Base-by-base conservation (phyloP, 2,329 filamentous ascomycete genomes). In the Diaporthe sp. region DNA sequence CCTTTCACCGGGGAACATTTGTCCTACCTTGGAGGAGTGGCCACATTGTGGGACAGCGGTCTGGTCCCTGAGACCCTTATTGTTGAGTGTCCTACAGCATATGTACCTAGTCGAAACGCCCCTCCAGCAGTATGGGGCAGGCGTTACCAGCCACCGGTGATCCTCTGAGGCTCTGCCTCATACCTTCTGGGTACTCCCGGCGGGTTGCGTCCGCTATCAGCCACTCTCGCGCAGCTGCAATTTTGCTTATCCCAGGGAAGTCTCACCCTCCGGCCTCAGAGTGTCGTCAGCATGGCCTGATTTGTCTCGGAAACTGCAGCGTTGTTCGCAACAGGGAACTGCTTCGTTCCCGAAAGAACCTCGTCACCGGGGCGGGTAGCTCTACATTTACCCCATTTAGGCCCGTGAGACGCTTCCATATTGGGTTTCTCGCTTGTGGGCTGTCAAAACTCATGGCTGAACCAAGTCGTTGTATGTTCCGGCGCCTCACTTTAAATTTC, bases 401-500 rank as follows among this genome's bases (percentile, higher is more conserved):
- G 39, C 60, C 60, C 55, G 19, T 39, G 17, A 34, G 46, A 74
- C 28, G 46, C 39, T 76, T n/a, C 39, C 65, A 61, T 55, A 58
- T 67, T 49, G 42, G 46, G 72, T 72, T 55, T 55, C 75, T 75
- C 67, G 74, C 71, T 71, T 76, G 37, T 58, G 61, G 53, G 58
- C 57, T 71, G 72, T 76, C 65, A 71, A 65, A 67, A n/a, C 10
- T 19, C 58, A 72, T 74, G 75, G 58, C 65, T 71, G 72, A 42
- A 10, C 74, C 58, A 53, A 71, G 31, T 71, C 57, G 55, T 71
- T 34, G 58, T 42, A 44, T 74, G 72, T 65, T 49, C 67, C 68
- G 61, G 67, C 72, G 75, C 72, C 75, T 75, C 67, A 71, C 72
- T 74, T 75, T 51, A 70, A 71, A 61, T 46, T 72, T 19, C 17